These are phyloP conservation scores for Geotrichum phurueaensis DNA, from an alignment of 1,139 yeast species.

Conservation along the genomic window DNA sequence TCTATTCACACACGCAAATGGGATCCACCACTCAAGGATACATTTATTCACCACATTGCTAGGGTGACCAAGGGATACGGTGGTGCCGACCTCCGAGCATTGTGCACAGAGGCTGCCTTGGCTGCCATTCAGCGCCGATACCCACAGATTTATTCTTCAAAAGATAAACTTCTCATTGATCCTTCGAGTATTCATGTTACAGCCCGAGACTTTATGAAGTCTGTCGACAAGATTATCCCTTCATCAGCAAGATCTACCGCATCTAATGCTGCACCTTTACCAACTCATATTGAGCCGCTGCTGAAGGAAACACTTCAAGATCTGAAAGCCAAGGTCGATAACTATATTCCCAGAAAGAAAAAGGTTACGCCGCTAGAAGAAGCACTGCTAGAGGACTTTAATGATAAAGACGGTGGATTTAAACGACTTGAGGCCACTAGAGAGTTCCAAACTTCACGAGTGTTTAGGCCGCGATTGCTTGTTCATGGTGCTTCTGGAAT, in stretches of 20 bases:
- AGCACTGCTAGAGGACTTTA: slow-evolving; percentile 51
- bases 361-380: slow-evolving; percentile 59
- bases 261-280: slow-evolving; percentile 51
- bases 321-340: slow-evolving; percentile 47
- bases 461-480: slow-evolving; percentile 76
- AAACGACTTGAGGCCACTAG: slow-evolving; percentile 55
- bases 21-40: slow-evolving; percentile 61
- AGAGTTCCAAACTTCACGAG: slow-evolving; percentile 52
- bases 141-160: slow-evolving; percentile 82
- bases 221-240: slow-evolving; percentile 82
- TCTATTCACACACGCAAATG: slow-evolving; percentile 83
- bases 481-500: slow-evolving; percentile 69
- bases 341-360: slow-evolving; percentile 58
- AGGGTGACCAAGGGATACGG: slow-evolving; percentile 93
- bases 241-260: slow-evolving; percentile 84
- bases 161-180: slow-evolving; percentile 66
- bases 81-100: slow-evolving; percentile 91
- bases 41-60: slow-evolving; percentile 63
- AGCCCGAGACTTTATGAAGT: slow-evolving; percentile 82
- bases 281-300: slow-evolving; percentile 62
- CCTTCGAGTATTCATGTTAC: slow-evolving; percentile 65
- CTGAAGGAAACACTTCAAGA: slow-evolving; percentile 46
- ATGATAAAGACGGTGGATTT: slow-evolving; percentile 56
- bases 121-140: slow-evolving; percentile 84
- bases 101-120: slow-evolving; percentile 95